Conservation (phyloP, 371 early-diverging fungal species). For the Saksenaea vasiformis region DNA sequence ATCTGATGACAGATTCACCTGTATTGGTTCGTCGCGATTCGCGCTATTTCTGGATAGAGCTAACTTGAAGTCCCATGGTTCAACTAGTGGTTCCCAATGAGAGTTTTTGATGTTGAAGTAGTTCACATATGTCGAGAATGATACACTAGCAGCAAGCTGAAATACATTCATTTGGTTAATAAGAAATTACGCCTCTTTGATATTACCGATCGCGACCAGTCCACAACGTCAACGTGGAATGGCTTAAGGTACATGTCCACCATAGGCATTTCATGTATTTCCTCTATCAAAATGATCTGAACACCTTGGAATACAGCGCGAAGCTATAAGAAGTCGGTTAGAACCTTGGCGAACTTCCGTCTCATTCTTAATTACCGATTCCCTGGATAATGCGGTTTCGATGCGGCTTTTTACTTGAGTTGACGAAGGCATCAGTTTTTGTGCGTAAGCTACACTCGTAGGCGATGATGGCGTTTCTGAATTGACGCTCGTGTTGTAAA, state of each 20-base stretch:
- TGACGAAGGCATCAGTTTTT: not conserved
- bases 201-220: slow-evolving; percentile 81
- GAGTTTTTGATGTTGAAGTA: slow-evolving; percentile 88
- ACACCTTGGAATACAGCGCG: slow-evolving; percentile 72
- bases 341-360: not conserved
- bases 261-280: slow-evolving; percentile 90
- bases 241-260: slow-evolving; percentile 81
- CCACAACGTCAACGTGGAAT: slow-evolving; percentile 75
- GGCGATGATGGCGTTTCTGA: not conserved
- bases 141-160: slow-evolving; percentile 70
- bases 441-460: not conserved
- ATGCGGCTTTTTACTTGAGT: slow-evolving; percentile 7
- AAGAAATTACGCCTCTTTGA: not conserved
- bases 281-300: slow-evolving; percentile 89
- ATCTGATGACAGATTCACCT: slow-evolving; percentile 72
- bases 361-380: slow-evolving; percentile 13
- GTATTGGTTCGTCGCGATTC: slow-evolving; percentile 23
- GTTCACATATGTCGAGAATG: slow-evolving; percentile 74
- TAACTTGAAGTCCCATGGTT: slow-evolving; percentile 74
- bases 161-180: not conserved
- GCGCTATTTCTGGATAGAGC: slow-evolving; percentile 36
- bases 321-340: slow-evolving; percentile 21
- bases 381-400: slow-evolving; percentile 17
- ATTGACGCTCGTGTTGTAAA: slow-evolving; percentile 33
- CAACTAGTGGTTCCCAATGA: slow-evolving; percentile 91